Percentiles rank a stretch among this genome's conserved stretches.
Conservation (phyloP, 2,329 filamentous ascomycete genomes). For the Colletotrichum theobromicola region DNA sequence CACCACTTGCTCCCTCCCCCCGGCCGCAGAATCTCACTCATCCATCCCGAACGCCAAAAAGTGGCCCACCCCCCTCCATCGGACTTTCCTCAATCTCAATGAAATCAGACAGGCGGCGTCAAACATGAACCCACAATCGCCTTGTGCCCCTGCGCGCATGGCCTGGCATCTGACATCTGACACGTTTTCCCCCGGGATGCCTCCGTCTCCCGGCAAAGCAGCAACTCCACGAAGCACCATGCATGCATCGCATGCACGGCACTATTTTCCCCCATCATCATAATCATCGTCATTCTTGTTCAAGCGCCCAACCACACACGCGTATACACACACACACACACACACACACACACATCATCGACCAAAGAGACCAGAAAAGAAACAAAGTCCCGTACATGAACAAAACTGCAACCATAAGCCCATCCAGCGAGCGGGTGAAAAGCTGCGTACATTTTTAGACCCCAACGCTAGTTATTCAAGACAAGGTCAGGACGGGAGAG, state of each 20-base stretch:
- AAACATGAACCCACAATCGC: not conserved
- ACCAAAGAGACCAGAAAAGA: not conserved
- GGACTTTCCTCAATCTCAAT: not conserved
- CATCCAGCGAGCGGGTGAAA: not conserved
- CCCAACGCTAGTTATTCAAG: not conserved
- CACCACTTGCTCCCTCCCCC: not conserved
- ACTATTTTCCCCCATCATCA: not conserved
- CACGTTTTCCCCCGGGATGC: not conserved
- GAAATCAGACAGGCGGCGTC: not conserved
- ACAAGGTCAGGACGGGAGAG: not conserved
- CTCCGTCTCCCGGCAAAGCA: not conserved
- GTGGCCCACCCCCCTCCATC: not conserved
- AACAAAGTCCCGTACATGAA: not conserved
- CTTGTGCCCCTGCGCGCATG: not conserved
- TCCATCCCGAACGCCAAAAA: not conserved
- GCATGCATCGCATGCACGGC: not conserved
- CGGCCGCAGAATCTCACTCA: not conserved
- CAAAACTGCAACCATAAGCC: not conserved
- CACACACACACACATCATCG: not conserved
- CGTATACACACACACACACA: not conserved
- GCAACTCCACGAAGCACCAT: not conserved
- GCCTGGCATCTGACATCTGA: not conserved
- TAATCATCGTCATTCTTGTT: not conserved
- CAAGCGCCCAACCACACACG: not conserved
- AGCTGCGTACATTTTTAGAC: constrained; percentile 15